phyloP scores from a whole-genome alignment of 257 asterid species.

The Solanum medicagineum region DNA sequence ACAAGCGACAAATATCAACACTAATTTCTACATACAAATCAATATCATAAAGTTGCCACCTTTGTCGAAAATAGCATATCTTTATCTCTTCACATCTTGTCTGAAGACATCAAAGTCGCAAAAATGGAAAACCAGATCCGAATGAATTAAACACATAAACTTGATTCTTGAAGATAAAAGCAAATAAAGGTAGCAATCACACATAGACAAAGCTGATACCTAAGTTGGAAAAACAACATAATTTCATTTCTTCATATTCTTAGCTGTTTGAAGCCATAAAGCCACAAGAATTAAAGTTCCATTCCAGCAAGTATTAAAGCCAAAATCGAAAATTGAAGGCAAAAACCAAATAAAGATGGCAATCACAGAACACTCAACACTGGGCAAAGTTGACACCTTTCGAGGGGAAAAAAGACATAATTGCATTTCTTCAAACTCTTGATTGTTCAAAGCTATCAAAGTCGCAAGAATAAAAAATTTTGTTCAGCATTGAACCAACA shows the following conservation, averaged over 20 bases:
- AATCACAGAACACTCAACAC: neutral
- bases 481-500: neutral
- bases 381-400: neutral
- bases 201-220: neutral
- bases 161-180: neutral
- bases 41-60: neutral
- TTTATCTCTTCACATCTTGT: neutral
- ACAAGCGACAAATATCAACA: neutral
- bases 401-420: neutral
- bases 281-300: neutral
- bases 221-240: neutral
- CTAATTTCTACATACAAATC: neutral
- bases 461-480: neutral
- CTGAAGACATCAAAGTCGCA: neutral
- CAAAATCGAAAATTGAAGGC: neutral
- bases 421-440: neutral
- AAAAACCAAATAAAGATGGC: neutral
- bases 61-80: neutral
- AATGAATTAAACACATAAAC: neutral
- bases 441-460: neutral
- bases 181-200: neutral
- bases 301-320: neutral
- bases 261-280: neutral
- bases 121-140: neutral
- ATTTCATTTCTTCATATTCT: neutral